Conservation (phyloP, 148 eudicot species). For the Amaranthus hypochondriacus region DNA sequence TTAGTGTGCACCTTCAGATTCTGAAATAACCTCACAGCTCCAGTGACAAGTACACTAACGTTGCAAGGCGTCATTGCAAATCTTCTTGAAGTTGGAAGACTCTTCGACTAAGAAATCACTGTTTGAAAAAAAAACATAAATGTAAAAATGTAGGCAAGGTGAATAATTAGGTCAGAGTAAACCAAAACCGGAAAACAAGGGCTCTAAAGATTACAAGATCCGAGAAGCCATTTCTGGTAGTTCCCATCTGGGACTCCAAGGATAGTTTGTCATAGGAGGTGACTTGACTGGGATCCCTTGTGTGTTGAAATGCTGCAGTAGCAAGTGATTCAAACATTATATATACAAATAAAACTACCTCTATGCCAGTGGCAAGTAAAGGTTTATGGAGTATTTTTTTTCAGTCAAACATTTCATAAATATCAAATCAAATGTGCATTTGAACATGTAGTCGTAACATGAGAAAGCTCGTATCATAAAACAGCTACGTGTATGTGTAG, state of each 20-base stretch:
- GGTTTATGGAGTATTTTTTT: not conserved
- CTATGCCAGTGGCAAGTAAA: not conserved
- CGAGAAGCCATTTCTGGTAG: constrained; percentile 74
- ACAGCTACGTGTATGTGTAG: no score
- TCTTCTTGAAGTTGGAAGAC: constrained; percentile 76
- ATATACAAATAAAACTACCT: not conserved
- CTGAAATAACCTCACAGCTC: constrained; percentile 1
- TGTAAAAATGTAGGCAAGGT: not conserved
- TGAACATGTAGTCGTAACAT: no score
- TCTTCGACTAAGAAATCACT: constrained; percentile 80
- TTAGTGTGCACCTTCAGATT: constrained; percentile 9
- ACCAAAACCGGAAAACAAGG: not conserved
- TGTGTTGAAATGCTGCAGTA: constrained; percentile 56
- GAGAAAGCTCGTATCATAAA: no score
- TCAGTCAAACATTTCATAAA: no score
- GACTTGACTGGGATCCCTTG: constrained; percentile 60
- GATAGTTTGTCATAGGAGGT: constrained; percentile 50
- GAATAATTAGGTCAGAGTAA: not conserved
- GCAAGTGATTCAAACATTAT: not conserved
- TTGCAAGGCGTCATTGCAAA: constrained; percentile 57
- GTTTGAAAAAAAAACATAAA: constrained; percentile 22
- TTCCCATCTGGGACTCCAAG: constrained; percentile 99
- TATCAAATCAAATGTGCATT: no score
- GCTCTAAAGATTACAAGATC: constrained; percentile 46
- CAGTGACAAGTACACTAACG: constrained; percentile 26